A percentile compares a stretch with the other conserved stretches of the same genome.
These are phyloP conservation scores for Podila verticillata DNA, from an alignment of 192 early-diverging fungal species.

Conservation along the genomic window DNA sequence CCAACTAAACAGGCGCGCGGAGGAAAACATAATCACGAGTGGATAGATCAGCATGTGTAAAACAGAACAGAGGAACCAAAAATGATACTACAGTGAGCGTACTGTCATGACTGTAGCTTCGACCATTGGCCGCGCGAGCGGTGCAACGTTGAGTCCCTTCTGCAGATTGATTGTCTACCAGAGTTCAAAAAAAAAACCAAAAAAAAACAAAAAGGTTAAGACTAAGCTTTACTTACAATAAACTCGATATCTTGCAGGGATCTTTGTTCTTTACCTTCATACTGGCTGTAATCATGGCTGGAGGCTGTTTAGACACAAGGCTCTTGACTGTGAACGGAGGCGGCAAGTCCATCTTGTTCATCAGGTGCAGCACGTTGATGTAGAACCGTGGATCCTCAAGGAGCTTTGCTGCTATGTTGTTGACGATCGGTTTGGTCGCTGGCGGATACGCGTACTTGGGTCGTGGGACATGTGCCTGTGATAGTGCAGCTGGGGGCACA, in stretches of 20 bases:
- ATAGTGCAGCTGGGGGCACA: not conserved
- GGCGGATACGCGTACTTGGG: not conserved
- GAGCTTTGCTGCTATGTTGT: constrained; percentile 65
- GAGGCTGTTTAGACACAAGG: not conserved
- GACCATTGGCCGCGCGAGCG: not conserved
- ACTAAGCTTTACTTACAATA: not conserved
- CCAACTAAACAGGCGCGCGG: not conserved
- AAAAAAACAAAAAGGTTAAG: no score
- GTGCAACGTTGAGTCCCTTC: not conserved
- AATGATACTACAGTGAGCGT: not conserved
- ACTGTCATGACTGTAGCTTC: not conserved
- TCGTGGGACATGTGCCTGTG: not conserved
- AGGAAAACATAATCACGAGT: not conserved
- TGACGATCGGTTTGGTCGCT: constrained; percentile 11
- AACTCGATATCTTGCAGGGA: not conserved
- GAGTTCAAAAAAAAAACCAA: not conserved
- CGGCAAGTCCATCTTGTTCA: constrained; percentile 72
- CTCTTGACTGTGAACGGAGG: constrained; percentile 54
- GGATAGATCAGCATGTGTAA: not conserved
- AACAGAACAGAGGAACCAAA: not conserved
- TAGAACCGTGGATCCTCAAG: constrained; percentile 62
- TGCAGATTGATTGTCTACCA: not conserved
- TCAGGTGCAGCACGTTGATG: constrained; percentile 68
- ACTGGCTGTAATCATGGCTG: not conserved
- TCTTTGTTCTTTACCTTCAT: not conserved